These are phyloP conservation scores for Dictyostelium capitatum DNA, from an alignment of 78 protist genomes.

Conservation along the genomic window DNA sequence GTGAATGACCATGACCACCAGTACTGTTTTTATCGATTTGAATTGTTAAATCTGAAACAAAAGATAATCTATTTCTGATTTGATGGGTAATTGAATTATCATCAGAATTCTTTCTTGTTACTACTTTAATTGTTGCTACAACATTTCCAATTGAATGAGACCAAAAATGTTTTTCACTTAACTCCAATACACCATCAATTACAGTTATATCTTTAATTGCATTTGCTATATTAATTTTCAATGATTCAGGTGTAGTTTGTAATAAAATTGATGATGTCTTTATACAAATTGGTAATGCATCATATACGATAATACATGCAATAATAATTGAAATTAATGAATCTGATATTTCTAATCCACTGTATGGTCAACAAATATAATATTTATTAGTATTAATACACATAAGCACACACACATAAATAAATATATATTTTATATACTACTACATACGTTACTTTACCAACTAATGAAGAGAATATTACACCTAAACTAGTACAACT, in stretches of 20 bases:
- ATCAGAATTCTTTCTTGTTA: constrained; percentile 16
- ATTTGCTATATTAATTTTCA: constrained; percentile 8
- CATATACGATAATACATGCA: constrained; percentile 68
- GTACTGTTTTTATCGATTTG: constrained; percentile 64
- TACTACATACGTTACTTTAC: constrained; percentile 22
- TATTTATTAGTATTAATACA: too few relatives aligned
- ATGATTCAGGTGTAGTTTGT: constrained; percentile 69
- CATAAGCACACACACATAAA: too few relatives aligned
- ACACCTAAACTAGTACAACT: constrained; percentile 83
- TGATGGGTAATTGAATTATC: not conserved
- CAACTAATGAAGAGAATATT: constrained; percentile 65
- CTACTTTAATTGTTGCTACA: constrained; percentile 45
- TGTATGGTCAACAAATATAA: too few relatives aligned
- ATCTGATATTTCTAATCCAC: constrained; percentile 72
- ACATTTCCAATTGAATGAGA: constrained; percentile 56
- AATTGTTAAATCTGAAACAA: constrained; percentile 62
- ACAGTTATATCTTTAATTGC: constrained; percentile 24
- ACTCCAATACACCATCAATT: constrained; percentile 60
- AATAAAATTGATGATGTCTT: constrained; percentile 55
- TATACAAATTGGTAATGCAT: constrained; percentile 67
- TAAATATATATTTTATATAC: too few relatives aligned
- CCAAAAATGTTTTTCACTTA: constrained; percentile 78
- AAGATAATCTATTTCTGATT: constrained; percentile 38
- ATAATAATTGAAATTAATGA: constrained; percentile 74
- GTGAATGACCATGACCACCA: constrained; percentile 8